These are phyloP conservation scores for Cryptococcus amylolentus DNA, from an alignment of 1,284 basidiomycete genomes.

Conservation along the genomic window DNA sequence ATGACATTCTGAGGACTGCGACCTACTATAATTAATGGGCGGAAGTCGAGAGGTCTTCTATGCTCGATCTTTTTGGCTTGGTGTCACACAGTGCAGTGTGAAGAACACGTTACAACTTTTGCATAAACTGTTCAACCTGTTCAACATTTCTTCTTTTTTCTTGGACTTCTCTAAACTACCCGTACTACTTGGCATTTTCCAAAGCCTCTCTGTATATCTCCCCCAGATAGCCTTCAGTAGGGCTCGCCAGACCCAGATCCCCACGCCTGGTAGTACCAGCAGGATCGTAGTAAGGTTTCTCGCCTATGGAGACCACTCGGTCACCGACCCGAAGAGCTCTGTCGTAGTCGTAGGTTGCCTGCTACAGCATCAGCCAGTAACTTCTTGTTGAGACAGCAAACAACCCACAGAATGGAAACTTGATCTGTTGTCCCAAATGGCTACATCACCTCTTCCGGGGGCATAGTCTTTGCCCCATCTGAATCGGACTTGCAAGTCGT, in stretches of 20 bases:
- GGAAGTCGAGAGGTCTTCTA: no score
- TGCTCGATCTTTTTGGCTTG: no score
- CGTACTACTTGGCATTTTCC: no score
- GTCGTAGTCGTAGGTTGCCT: constrained; percentile 54
- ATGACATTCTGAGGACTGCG: no score
- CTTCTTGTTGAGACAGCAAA: not conserved
- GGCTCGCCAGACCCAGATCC: not conserved
- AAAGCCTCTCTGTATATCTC: not conserved
- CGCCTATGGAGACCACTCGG: constrained; percentile 62
- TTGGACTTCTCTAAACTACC: no score
- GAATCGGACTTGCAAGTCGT: constrained; percentile 60
- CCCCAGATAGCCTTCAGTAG: not conserved
- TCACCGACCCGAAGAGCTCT: constrained; percentile 55
- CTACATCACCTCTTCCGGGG: constrained; percentile 25
- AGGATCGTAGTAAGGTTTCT: constrained; percentile 61
- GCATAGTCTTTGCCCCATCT: constrained; percentile 40
- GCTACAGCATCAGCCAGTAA: not conserved
- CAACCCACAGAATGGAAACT: not conserved
- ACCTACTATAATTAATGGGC: no score
- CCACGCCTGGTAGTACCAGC: constrained; percentile 34
- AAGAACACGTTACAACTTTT: no score
- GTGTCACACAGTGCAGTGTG: no score
- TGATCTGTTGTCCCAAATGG: constrained; percentile 52
- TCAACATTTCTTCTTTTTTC: no score
- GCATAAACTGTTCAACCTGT: no score